Evolutionary conservation across 2,329 filamentous ascomycete genomes (phyloP), one percentile per base, ranked within the genome.

Genomic region (Hypomyces perniciosus): DNA sequence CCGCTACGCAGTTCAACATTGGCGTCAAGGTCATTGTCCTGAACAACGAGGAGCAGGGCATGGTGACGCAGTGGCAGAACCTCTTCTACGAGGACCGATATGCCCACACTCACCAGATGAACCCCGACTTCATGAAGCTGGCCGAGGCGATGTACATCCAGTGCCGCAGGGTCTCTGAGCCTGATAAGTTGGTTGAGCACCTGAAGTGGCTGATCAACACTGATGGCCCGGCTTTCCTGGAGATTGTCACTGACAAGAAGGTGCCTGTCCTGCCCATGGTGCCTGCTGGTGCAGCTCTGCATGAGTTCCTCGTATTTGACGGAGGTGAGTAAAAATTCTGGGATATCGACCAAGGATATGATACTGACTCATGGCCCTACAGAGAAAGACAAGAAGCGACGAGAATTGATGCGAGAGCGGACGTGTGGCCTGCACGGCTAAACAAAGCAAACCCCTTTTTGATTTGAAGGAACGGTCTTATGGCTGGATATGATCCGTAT

Each of bases 11-110:
- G 72, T 97, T 97, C 77, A 88, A 93, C 74, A 96, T 97, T 68
- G 91, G 88, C 57, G 85, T 95, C 70, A 97, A 97, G 80, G 80
- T 97, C 54, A 90, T 97, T 61, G 78, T 97, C 28, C 72, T 99
- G 50, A 97, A 97, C 78, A 99, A 88, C 92, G 72, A 96, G 93
- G 66, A 97, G 72, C 92, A 96, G 73, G 92, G 92, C 48, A 97
- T 97, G 92, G 91, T 97, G 40, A 96, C 91, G 1, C 92, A 96
- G 74, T 97, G 92, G 92, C 92, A 97, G 72, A 91, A 90, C 62
- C 83, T 97, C 58, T 97, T 97, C 75, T 97, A 95, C 74, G 87
- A 96, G 69, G 90, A 96, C 66, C 84, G 92, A 61, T 97, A 84
- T 62, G 80, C 90, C 34, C 91, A 96, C 69, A 96, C 92, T 0